A percentile compares a stretch with the other conserved stretches of the same genome.
Conservation (phyloP, 1,284 basidiomycete genomes). For the Wolfiporia cocos region DNA sequence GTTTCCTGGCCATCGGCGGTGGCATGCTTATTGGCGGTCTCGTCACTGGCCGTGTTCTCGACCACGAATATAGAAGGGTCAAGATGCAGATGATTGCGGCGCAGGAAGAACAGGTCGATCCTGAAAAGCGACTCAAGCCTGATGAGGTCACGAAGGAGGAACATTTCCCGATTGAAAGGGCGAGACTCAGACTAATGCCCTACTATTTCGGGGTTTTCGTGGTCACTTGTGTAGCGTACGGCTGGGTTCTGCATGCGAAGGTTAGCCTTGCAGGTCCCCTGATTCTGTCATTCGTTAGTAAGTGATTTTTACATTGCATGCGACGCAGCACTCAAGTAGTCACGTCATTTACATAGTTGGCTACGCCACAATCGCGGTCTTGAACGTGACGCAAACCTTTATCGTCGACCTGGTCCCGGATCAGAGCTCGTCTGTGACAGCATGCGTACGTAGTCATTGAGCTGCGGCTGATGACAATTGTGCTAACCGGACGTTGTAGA, state of each 20-base stretch:
- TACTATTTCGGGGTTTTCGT: constrained; percentile 34
- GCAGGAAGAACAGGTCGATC: constrained; percentile 13
- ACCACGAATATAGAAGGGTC: constrained; percentile 45
- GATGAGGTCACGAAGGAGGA: constrained; percentile 29
- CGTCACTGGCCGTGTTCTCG: constrained; percentile 45
- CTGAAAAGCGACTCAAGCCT: constrained; percentile 20
- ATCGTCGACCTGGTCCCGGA: constrained; percentile 56
- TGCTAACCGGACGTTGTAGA: too few relatives aligned
- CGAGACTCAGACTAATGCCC: constrained; percentile 41
- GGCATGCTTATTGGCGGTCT: constrained; percentile 47
- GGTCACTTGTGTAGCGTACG: constrained; percentile 47
- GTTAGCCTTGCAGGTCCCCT: constrained; percentile 51
- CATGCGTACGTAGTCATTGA: constrained; percentile 44
- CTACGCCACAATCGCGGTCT: constrained; percentile 30
- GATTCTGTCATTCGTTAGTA: constrained; percentile 50
- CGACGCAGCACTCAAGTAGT: too few relatives aligned
- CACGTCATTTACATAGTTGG: constrained; percentile 48
- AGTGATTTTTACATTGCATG: constrained; percentile 18
- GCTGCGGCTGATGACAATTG: background rate
- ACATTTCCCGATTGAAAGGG: constrained; percentile 54
- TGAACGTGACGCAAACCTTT: constrained; percentile 49
- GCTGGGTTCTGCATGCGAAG: constrained; percentile 51
- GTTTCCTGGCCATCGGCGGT: constrained; percentile 62
- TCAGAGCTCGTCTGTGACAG: constrained; percentile 58
- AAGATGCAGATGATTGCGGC: constrained; percentile 25